Evolutionary conservation across 2,329 filamentous ascomycete species (phyloP).

Genomic region (Aspergillus viridinutans): DNA sequence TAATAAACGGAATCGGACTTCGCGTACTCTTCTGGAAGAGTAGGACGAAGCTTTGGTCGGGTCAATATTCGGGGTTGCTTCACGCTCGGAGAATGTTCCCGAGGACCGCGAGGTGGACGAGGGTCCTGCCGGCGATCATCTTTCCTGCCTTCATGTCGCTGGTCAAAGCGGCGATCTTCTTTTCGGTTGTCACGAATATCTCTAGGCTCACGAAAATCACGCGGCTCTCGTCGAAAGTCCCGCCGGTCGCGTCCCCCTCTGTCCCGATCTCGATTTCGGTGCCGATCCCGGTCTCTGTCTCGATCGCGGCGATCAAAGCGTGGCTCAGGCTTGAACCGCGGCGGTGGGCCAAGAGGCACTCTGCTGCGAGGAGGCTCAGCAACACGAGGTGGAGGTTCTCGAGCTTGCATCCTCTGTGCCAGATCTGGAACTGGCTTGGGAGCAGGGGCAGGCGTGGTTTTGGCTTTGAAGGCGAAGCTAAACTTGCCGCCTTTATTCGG

Average conservation of each 20-base stretch:
- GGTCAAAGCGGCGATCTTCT: constrained; percentile 40
- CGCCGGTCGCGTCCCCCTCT: constrained; percentile 32
- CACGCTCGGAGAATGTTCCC: constrained; percentile 43
- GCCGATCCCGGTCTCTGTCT: constrained; percentile 34
- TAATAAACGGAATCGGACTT: constrained; percentile 87
- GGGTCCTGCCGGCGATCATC: constrained; percentile 30
- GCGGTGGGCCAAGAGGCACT: constrained; percentile 33
- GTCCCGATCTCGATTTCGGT: constrained; percentile 28
- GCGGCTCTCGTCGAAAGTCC: constrained; percentile 28
- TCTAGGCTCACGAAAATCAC: constrained; percentile 27
- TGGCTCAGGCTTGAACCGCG: constrained; percentile 39
- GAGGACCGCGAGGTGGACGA: constrained; percentile 47
- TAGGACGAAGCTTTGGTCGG: constrained; percentile 67
- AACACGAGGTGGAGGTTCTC: constrained; percentile 35
- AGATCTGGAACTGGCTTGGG: constrained; percentile 50
- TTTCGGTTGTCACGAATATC: constrained; percentile 29
- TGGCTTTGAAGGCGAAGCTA: constrained; percentile 89
- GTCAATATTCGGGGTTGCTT: constrained; percentile 63
- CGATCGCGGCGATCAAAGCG: constrained; percentile 43
- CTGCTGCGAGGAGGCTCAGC: constrained; percentile 36
- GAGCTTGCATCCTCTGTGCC: constrained; percentile 43
- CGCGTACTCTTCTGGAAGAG: constrained; percentile 66
- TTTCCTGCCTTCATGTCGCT: constrained; percentile 36
- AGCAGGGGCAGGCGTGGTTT: constrained; percentile 55
- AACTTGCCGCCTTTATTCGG: constrained; percentile 64